Base-by-base conservation (phyloP, 164 flowering plant species). In the Umbellularia californica region DNA sequence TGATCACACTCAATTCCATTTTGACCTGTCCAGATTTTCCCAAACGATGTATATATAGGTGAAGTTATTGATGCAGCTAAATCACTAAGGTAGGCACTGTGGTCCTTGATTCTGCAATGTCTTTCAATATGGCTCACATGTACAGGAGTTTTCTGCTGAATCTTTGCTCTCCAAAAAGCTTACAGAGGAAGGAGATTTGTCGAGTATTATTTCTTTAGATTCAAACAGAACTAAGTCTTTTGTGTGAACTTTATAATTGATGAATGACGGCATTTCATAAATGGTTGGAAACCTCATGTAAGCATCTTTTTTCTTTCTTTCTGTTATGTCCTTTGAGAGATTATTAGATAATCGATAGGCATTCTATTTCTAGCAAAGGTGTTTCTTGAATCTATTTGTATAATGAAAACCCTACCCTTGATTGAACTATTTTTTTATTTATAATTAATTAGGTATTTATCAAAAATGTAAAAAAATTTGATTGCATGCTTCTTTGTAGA, bases 61-160 rank as follows among this genome's bases (percentile, higher is more conserved):
- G 96, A 90, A 41, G 82, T 91, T 70, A 28, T 90, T 78, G 92
- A 88, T 78, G 88, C 88, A 77, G 85, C 90, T 76, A 88, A 88
- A 72, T 79, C 89, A 71, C 81, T 79, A 80, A 85, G 97, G 98
- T 91, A 19, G 15, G 69, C 60, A 15, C 17, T 17, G n/a, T 3
- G 60, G 60, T 14, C 4, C 13, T 55, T 15, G 60, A 55, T 55
- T 15, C n/a, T 55, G n/a, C n/a, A 20, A 55, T 15, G 60, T 17
- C 60, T 55, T 55, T 55, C 60, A 12, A 3, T 55, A 14, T 55
- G 60, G 60, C 19, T 55, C 6, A 55, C 60, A 55, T 15, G 47
- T 41, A 41, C 0, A 41, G 47, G 9, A 41, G 10, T 5, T 41
- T 41, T 41, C 47, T 41, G 13, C 60, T 55, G 17, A 20, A 55